Evolutionary conservation across 1,284 basidiomycete genomes (phyloP), one percentile per base, ranked within the genome.

Genomic region (Apiotrichum brassicae): DNA sequence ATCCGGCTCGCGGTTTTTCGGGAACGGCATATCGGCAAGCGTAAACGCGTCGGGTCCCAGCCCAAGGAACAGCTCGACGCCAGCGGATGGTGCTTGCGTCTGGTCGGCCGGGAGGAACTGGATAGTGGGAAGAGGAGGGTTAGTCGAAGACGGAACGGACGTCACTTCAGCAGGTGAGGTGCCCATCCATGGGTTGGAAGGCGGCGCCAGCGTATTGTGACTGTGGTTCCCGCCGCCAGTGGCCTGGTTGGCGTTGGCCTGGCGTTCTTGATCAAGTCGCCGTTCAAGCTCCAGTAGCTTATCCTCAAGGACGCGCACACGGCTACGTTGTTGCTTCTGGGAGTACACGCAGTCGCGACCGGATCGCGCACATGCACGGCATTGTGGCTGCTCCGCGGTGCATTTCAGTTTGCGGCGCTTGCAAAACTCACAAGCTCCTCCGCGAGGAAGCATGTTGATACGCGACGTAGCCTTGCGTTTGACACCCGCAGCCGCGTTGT

Each of bases 371-470:
- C 72, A 74, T 18, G 63, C 62, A 0, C 56, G 55, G 51, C 72
- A 74, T 25, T 57, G 50, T 1, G 72, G 72, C 38, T 58, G 35
- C 40, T 70, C 68, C 26, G 69, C 72, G 2, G 67, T 62, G 47
- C 72, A 74, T 50, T 68, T 66, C 30, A 74, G 53, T 46, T 73
- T 74, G 18, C 72, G 61, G n/a, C 63, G 58, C 49, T 74, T 74
- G 54, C 72, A 74, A 43, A 71, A 74, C 51, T 74, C 72, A 54
- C 70, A 73, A 5, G 72, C 70, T 7, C 62, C 69, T 8, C 71
- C 71, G 41, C 71, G 60, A 8, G 68, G 58, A 6, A 71, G 57
- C 69, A 71, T 71, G 54, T 67, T 63, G 35, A 61, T 60, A 24
- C 69, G 53, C 14, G 60, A 62, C 4, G 69, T 68, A 8, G 65